Evolutionary conservation across 495 filamentous ascomycete species (phyloP).

Genomic region (Polyplosphaeria fusca): DNA sequence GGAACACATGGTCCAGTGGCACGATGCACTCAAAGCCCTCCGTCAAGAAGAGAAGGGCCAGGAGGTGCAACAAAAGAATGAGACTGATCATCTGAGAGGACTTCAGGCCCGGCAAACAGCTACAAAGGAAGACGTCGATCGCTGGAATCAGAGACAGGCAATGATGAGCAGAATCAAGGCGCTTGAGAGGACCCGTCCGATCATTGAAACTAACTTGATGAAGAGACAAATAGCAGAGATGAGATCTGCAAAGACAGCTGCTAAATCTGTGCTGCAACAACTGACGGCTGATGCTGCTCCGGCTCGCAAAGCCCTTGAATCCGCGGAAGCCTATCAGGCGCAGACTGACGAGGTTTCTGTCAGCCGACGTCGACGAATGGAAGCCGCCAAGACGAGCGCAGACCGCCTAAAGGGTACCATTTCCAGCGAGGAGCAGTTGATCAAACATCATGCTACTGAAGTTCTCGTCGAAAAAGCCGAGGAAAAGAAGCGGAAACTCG

Average conservation of each 20-base stretch:
- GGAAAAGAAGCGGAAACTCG: conserved; percentile 51
- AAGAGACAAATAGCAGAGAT: conserved; percentile 38
- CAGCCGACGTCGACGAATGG: conserved; percentile 51
- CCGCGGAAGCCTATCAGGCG: conserved; percentile 36
- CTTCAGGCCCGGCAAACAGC: conserved; percentile 71
- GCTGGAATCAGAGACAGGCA: conserved; percentile 68
- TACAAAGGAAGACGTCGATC: conserved; percentile 77
- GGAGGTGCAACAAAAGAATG: conserved; percentile 54
- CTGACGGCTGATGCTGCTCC: conserved; percentile 61
- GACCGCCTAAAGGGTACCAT: conserved; percentile 49
- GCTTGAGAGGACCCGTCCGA: conserved; percentile 61
- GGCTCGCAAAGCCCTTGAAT: conserved; percentile 8
- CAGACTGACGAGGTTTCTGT: conserved; percentile 50
- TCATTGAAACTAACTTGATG: conserved; percentile 59
- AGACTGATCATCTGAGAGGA: conserved; percentile 60
- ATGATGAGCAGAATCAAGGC: conserved; percentile 64
- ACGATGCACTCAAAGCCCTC: conserved; percentile 66
- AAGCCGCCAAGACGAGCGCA: conserved; percentile 53
- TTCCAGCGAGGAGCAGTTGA: conserved; percentile 51
- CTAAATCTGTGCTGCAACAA: conserved; percentile 51
- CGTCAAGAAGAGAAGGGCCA: conserved; percentile 66
- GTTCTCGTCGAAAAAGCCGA: conserved; percentile 57
- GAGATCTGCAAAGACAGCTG: not conserved
- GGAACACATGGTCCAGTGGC: conserved; percentile 73
- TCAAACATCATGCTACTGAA: conserved; percentile 54